These are phyloP conservation scores for Enteropsectra breve DNA, from an alignment of 371 early-diverging fungal genomes.

Conservation along the genomic window DNA sequence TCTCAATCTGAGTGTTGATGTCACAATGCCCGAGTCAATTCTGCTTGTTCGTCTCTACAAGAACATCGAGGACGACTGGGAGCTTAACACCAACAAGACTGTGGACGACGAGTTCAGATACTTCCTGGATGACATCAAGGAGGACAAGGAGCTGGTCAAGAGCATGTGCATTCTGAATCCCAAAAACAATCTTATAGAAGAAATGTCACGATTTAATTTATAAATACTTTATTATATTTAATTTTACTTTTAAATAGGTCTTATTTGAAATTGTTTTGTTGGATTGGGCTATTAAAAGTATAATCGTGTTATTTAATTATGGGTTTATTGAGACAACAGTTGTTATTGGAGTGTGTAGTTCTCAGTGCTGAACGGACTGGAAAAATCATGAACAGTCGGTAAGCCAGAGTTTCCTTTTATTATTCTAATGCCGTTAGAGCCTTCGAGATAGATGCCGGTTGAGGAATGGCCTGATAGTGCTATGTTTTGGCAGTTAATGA, in stretches of 20 bases:
- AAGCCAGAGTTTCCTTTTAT: background rate
- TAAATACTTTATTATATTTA: slow-evolving; percentile 10
- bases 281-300: too few relatives aligned
- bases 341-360: background rate
- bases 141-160: slow-evolving; percentile 44
- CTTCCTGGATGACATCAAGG: slow-evolving; percentile 48
- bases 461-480: slow-evolving; percentile 7
- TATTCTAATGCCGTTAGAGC: slow-evolving; percentile 12
- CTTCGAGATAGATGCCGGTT: slow-evolving; percentile 27
- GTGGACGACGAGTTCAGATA: slow-evolving; percentile 32
- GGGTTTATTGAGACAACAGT: too few relatives aligned
- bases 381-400: background rate
- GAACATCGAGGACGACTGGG: slow-evolving; percentile 22
- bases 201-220: too few relatives aligned
- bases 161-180: slow-evolving; percentile 16
- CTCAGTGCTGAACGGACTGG: background rate
- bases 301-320: too few relatives aligned
- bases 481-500: slow-evolving; percentile 26
- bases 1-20: slow-evolving; percentile 15
- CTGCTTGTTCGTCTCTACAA: slow-evolving; percentile 40
- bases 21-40: slow-evolving; percentile 7
- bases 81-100: slow-evolving; percentile 18
- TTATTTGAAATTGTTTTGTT: slow-evolving; percentile 3
- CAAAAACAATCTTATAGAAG: slow-evolving; percentile 23
- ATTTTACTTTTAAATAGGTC: background rate